Evolutionary conservation across 768 basidiomycete genomes (phyloP).

Genomic region (Mycena leptocephala): DNA sequence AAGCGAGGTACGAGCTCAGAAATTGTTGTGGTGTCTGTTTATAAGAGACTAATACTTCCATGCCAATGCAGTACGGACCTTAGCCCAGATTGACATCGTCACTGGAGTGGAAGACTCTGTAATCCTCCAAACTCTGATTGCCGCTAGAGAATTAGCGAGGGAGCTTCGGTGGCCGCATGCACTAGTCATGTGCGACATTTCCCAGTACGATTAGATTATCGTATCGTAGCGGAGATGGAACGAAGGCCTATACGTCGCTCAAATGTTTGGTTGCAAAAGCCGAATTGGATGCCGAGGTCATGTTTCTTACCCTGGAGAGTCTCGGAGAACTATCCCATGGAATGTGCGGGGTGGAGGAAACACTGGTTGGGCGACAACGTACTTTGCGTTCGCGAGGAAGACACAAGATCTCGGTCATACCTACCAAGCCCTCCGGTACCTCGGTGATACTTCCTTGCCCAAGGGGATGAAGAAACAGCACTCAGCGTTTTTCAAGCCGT

Average conservation of each 20-base stretch:
- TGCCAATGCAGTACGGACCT: neutral
- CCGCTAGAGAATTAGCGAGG: neutral
- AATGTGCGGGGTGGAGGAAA: neutral
- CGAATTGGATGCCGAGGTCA: neutral
- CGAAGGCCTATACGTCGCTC: neutral
- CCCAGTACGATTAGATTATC: neutral
- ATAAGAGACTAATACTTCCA: no score
- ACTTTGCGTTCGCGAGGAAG: constrained; percentile 1
- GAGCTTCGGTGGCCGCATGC: neutral
- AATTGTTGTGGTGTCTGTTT: no score
- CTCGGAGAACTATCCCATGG: neutral
- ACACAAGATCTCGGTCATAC: neutral
- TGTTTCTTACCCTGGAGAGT: neutral
- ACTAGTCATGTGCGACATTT: neutral
- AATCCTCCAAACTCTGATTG: neutral
- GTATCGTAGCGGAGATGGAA: neutral
- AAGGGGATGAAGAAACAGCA: neutral
- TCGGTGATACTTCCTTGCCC: constrained; percentile 1
- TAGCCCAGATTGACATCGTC: neutral
- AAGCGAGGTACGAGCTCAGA: no score
- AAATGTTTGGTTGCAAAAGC: neutral
- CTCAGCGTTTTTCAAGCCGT: neutral
- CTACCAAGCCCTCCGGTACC: neutral
- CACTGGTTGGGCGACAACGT: neutral
- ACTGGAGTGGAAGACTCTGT: neutral